These are phyloP conservation scores for Xanthoconium purpureum DNA, from an alignment of 768 basidiomycete genomes.

Conservation along the genomic window DNA sequence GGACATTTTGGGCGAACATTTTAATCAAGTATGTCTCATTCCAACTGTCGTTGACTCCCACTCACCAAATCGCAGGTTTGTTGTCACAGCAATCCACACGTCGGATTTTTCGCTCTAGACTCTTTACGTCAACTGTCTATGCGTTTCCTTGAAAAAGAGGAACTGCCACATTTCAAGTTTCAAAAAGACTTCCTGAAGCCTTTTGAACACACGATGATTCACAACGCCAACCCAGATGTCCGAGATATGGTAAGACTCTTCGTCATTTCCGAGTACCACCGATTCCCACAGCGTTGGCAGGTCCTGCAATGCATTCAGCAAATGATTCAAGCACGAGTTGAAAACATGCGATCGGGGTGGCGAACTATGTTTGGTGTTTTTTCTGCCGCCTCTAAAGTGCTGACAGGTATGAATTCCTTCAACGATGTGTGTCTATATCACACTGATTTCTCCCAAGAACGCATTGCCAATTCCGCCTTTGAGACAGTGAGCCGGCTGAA, in stretches of 20 bases:
- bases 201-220: conserved; percentile 96
- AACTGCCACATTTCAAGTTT: conserved; percentile 96
- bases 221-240: conserved; percentile 93
- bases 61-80: conserved; percentile 65
- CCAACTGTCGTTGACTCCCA: background rate
- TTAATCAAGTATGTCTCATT: conserved; percentile 74
- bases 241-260: conserved; percentile 80
- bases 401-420: conserved; percentile 58
- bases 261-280: background rate
- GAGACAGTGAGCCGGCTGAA: conserved; percentile 93
- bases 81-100: conserved; percentile 95
- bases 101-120: conserved; percentile 95
- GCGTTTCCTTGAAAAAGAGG: conserved; percentile 99
- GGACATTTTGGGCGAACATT: conserved; percentile 97
- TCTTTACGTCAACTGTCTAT: conserved; percentile 95
- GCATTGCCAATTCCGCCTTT: conserved; percentile 89
- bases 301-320: conserved; percentile 97
- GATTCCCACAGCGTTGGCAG: conserved; percentile 37
- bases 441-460: conserved; percentile 48
- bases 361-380: conserved; percentile 99
- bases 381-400: conserved; percentile 90
- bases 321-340: conserved; percentile 94
- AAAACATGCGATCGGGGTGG: conserved; percentile 98
- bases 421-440: background rate
- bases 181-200: conserved; percentile 99